These are phyloP conservation scores for Xylariales sp. DNA, from an alignment of 2,329 filamentous ascomycete species.

Conservation along the genomic window DNA sequence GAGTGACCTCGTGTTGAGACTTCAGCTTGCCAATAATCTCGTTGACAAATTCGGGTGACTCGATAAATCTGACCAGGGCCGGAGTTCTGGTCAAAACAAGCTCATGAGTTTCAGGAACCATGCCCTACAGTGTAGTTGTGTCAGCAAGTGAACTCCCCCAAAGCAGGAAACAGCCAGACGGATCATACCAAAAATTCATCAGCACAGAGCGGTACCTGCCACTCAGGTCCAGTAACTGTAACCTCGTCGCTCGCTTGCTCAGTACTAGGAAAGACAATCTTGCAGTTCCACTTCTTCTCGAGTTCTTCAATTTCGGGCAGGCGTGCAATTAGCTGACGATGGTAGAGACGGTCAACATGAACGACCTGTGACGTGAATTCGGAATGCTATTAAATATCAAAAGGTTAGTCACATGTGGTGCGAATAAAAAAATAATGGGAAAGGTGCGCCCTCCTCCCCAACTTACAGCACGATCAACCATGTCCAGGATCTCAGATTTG, in stretches of 20 bases:
- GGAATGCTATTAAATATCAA: constrained; percentile 59
- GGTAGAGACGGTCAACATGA: constrained; percentile 89
- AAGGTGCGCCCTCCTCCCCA: not conserved
- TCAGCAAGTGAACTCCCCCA: too few relatives aligned
- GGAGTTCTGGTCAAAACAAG: constrained; percentile 74
- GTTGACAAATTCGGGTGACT: constrained; percentile 73
- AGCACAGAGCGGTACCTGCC: constrained; percentile 94
- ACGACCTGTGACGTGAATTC: constrained; percentile 95
- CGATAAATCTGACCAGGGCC: constrained; percentile 75
- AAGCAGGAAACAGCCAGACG: not conserved
- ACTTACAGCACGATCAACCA: constrained; percentile 90
- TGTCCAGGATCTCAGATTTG: constrained; percentile 98
- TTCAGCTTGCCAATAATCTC: constrained; percentile 83
- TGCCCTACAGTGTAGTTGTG: constrained; percentile 54
- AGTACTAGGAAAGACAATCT: constrained; percentile 96
- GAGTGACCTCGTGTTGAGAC: constrained; percentile 86
- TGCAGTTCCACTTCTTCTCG: constrained; percentile 99
- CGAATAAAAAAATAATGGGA: too few relatives aligned
- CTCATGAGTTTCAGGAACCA: constrained; percentile 96
- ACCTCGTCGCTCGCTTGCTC: constrained; percentile 96
- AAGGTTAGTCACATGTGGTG: not conserved
- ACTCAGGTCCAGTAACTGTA: constrained; percentile 92
- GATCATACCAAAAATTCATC: constrained; percentile 78
- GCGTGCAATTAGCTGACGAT: constrained; percentile 86
- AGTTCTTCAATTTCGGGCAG: constrained; percentile 88